Percentiles rank a stretch among this genome's conserved stretches.
Conservation (phyloP, 371 early-diverging fungal genomes). For the Actinomucor elegans region DNA sequence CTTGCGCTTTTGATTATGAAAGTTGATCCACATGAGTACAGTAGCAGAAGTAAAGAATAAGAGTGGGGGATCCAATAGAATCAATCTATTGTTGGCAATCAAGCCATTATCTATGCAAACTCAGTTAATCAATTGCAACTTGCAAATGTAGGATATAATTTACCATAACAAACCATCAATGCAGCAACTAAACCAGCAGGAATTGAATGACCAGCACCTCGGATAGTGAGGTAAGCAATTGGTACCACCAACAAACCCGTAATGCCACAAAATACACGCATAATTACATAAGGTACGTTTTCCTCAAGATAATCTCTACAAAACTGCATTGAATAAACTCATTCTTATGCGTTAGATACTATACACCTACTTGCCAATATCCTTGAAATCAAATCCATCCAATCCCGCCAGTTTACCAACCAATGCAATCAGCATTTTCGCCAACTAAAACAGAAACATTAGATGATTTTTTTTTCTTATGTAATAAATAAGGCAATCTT, state of each 20-base stretch:
- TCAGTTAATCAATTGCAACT: background rate
- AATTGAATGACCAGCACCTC: conserved; percentile 45
- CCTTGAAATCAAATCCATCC: conserved; percentile 90
- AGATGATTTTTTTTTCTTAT: background rate
- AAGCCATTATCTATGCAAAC: conserved; percentile 75
- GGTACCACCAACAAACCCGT: conserved; percentile 47
- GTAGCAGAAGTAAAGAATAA: conserved; percentile 82
- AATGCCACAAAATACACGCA: conserved; percentile 42
- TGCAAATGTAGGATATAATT: background rate
- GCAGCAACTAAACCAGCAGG: conserved; percentile 43
- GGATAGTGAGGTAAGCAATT: conserved; percentile 44
- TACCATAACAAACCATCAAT: conserved; percentile 51
- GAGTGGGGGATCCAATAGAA: conserved; percentile 87
- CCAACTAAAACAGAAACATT: conserved; percentile 54
- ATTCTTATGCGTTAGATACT: background rate
- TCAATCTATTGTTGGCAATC: conserved; percentile 87
- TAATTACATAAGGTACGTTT: conserved; percentile 44
- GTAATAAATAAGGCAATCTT: conserved; percentile 1
- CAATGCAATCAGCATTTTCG: conserved; percentile 91
- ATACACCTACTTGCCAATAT: conserved; percentile 76
- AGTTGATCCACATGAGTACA: conserved; percentile 77
- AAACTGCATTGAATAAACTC: background rate
- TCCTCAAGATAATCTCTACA: conserved; percentile 42
- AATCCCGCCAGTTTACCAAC: conserved; percentile 81
- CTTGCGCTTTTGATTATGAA: conserved; percentile 58